Evolutionary conservation across 2,329 filamentous ascomycete species (phyloP).

Genomic region (Pezicula carpinea): DNA sequence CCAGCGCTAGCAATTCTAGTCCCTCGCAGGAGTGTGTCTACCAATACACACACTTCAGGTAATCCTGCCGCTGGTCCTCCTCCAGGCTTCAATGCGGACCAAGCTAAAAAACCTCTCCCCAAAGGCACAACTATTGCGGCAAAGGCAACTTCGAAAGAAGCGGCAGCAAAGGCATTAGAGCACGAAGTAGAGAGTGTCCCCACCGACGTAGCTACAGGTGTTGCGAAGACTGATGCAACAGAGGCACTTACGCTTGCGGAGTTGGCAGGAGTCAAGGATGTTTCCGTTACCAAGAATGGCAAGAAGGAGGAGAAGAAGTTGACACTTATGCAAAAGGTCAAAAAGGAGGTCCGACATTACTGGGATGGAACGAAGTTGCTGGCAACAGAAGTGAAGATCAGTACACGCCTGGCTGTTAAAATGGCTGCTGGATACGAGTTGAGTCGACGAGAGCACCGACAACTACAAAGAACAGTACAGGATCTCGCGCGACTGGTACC

Average conservation of each 20-base stretch:
- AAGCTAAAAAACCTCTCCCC: conserved; percentile 61
- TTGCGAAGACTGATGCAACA: conserved; percentile 26
- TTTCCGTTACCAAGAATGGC: conserved; percentile 54
- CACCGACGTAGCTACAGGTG: conserved; percentile 20
- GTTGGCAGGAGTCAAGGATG: conserved; percentile 60
- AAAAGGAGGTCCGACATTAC: conserved; percentile 90
- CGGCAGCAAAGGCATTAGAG: conserved; percentile 17
- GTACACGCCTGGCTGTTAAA: conserved; percentile 83
- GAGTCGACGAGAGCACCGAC: conserved; percentile 85
- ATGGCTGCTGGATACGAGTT: conserved; percentile 98
- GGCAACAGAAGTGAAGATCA: conserved; percentile 88
- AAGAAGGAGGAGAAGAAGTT: conserved; percentile 79
- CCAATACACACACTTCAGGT: conserved; percentile 52
- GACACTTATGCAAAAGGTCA: conserved; percentile 86
- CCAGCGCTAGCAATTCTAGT: conserved; percentile 53
- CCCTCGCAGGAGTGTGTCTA: conserved; percentile 51
- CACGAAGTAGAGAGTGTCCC: conserved; percentile 23
- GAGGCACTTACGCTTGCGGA: conserved; percentile 45
- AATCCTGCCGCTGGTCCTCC: conserved; percentile 49
- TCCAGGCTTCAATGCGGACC: conserved; percentile 65
- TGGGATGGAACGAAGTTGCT: conserved; percentile 98
- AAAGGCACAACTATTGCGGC: conserved; percentile 28
- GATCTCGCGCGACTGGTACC: conserved; percentile 89
- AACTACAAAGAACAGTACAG: conserved; percentile 88
- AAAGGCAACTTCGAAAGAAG: conserved; percentile 22